Evolutionary conservation across 805 yeast species (phyloP), one percentile per base, ranked within the genome.

Genomic region (Metschnikowia arizonensis): DNA sequence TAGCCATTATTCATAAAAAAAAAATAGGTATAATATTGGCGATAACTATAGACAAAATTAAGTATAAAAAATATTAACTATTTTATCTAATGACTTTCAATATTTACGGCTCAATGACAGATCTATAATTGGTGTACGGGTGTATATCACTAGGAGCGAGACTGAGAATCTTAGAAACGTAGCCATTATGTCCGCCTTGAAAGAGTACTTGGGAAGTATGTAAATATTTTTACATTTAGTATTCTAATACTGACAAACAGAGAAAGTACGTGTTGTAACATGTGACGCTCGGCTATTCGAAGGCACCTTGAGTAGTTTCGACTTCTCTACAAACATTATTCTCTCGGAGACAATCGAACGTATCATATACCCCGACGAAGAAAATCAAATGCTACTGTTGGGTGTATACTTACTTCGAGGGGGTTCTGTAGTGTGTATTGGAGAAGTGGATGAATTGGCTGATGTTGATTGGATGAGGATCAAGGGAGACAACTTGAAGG

Each of bases 291-390:
- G 78, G 40, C 67, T 74, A 42, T 68, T 76, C 34, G 74, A 69
- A 54, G 76, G 76, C 3, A 60, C 56, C 17, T 63, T 71, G 18
- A 65, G 64, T 51, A 88, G 90, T 5, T 83, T 69, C 54, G 91
- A 85, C 59, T 78, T 80, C 50, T 69, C 78, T 36, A 77, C 85
- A 19, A 85, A 85, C 56, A 56, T 85, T 29, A 67, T 83, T 32
- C 62, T 84, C 33, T 64, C 78, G 2, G 62, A 71, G 33, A 73
- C 83, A 14, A 59, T 65, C 17, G 85, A 82, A 56, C 61, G 83
- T 39, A 58, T 79, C 14, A 68, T 81, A 35, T 69, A 68, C 42
- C 58, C 59, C 0, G 72, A 68, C n/a, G 63, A 59, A n/a, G 69
- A 65, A 41, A 68, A 65, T 45, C 65, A 68, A 42, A 74, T 69